Percentiles rank a stretch among this genome's conserved stretches.
phyloP scores from a whole-genome alignment of 768 basidiomycete species.

The Leccinum boreale region DNA sequence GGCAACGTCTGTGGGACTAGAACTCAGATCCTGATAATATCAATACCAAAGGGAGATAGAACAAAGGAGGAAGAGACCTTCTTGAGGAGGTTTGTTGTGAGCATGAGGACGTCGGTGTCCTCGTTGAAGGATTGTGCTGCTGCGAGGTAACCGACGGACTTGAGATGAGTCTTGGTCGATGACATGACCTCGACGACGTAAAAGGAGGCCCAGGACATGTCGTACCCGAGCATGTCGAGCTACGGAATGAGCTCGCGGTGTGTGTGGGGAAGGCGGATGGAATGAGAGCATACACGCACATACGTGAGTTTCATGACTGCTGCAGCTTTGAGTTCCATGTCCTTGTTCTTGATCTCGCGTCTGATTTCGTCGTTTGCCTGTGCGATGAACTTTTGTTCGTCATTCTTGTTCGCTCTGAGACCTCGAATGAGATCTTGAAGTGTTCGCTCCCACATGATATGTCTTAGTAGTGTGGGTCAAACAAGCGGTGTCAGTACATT shows the following conservation, averaged over 20 bases:
- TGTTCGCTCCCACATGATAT: conserved; percentile 92
- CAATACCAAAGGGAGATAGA: conserved; percentile 4
- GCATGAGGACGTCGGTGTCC: conserved; percentile 95
- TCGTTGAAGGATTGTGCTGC: conserved; percentile 88
- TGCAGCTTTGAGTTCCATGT: conserved; percentile 95
- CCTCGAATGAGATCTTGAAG: conserved; percentile 95
- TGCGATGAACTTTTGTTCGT: conserved; percentile 88
- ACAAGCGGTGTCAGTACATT: conserved; percentile 9
- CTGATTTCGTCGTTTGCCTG: conserved; percentile 94
- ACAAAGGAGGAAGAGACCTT: conserved; percentile 55
- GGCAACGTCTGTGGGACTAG: conserved; percentile 71
- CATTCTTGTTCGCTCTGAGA: conserved; percentile 91
- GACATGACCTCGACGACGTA: conserved; percentile 99
- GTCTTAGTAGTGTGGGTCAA: not conserved
- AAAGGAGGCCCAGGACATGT: conserved; percentile 95
- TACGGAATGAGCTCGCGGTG: conserved; percentile 31
- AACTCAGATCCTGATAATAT: conserved; percentile 66
- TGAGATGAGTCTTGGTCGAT: conserved; percentile 79
- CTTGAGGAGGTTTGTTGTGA: conserved; percentile 93
- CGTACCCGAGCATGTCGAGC: conserved; percentile 97
- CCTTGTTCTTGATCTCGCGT: conserved; percentile 85
- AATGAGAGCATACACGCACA: conserved; percentile 49
- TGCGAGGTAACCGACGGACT: conserved; percentile 93
- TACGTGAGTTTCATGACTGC: conserved; percentile 96
- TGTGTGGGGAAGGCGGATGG: not conserved